Evolutionary conservation across 371 early-diverging fungal species (phyloP), one percentile per base, ranked within the genome.

Genomic region (Circinella minor): DNA sequence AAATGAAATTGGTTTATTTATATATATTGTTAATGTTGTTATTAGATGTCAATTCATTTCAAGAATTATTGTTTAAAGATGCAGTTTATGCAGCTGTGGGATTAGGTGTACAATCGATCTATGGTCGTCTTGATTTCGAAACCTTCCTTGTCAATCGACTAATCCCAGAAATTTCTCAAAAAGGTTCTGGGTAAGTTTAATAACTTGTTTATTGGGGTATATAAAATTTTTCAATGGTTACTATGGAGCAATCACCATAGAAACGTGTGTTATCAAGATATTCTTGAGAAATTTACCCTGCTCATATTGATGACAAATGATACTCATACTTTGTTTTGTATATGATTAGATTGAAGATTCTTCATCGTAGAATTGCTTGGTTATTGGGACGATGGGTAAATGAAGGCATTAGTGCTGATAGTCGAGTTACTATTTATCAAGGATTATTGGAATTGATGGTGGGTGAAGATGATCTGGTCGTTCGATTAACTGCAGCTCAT

Each of bases 371-470:
- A 17, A 90, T 94, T 18, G 91, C 92, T 6, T 91, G 92, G 92
- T 77, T 96, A 61, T 83, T 96, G 51, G 93, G 94, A n/a, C 84
- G 88, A 72, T 97, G 96, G 96, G 88, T 95, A 20, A 83, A 83
- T 9, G 94, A 95, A 68, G 92, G 95, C 39, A 79, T 91, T 36
- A 86, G 90, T 47, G 87, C 88, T 11, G 83, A 86, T 0, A 82
- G 88, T 49, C 86, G 93, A 11, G 84, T 88, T 18, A 77, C 77
- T 8, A 88, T 93, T 4, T 96, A 95, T 74, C 79, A 86, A 54
- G 80, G 89, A 8, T 77, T 96, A 55, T 62, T 94, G 37, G 84
- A 88, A 60, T 78, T 95, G n/a, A 86, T 95, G 82, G 70, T 71
- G 5, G 78, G 88, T 3, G 85, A 86, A 10, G 88, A 91, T 60